Conservation (phyloP, 176 grass and related monocot species). For the Eremochloa ophiuroides region DNA sequence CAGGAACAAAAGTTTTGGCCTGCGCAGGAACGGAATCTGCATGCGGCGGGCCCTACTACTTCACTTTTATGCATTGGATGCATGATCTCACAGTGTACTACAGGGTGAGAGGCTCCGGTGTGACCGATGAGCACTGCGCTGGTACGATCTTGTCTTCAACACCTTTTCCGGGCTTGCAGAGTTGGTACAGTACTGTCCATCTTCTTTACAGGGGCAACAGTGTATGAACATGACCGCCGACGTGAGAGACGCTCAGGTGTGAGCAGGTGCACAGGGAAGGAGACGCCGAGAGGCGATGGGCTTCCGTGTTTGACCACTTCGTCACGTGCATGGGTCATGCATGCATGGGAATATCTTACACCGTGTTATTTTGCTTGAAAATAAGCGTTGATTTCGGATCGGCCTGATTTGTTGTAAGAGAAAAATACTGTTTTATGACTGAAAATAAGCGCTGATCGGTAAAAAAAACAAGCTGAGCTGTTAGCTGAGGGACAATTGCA, state of each 20-base stretch:
- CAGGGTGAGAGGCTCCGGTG: too few species aligned
- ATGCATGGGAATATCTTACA: too few species aligned
- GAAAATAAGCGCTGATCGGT: too few species aligned
- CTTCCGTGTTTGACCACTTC: conserved; percentile 3
- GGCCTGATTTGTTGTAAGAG: too few species aligned
- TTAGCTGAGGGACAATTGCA: too few species aligned
- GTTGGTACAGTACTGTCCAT: background rate
- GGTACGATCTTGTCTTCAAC: conserved; percentile 4
- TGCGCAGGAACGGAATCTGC: too few species aligned
- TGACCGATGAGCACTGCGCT: background rate
- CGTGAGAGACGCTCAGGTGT: conserved; percentile 16
- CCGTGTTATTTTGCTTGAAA: too few species aligned
- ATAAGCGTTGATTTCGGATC: too few species aligned
- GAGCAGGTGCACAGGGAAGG: background rate
- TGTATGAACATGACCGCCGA: conserved; percentile 12
- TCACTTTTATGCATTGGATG: background rate
- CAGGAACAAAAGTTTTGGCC: too few species aligned
- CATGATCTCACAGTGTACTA: background rate
- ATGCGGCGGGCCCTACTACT: too few species aligned
- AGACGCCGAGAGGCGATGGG: background rate
- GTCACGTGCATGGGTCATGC: too few species aligned
- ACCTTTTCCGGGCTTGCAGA: background rate
- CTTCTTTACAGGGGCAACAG: background rate
- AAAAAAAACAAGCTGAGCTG: background rate
- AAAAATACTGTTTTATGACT: too few species aligned